Conservation (phyloP, 225 moss, liverwort and hornwort species). For the Pseudisothecium myosuroides region DNA sequence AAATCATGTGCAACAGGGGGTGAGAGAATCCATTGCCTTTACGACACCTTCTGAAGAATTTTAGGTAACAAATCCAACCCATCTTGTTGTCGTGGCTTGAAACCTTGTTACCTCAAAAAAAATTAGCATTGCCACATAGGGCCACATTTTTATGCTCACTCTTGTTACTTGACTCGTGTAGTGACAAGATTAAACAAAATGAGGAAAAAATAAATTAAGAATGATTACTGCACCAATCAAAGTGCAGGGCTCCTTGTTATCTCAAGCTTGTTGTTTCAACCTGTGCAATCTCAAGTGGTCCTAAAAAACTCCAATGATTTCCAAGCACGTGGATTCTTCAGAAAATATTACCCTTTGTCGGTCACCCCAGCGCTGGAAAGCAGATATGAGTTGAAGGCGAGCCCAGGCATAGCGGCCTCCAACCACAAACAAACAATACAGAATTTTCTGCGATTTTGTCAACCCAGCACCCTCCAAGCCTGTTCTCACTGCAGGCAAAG, state of each 20-base stretch:
- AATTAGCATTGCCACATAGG: neutral
- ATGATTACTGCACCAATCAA: neutral
- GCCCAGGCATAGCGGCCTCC: slow-evolving; percentile 96
- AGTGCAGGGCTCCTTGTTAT: neutral
- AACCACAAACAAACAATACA: slow-evolving; percentile 77
- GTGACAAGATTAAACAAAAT: neutral
- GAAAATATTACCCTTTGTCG: slow-evolving; percentile 51
- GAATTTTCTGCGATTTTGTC: slow-evolving; percentile 72
- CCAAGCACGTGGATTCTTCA: neutral
- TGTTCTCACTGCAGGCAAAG: slow-evolving; percentile 51
- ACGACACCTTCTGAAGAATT: neutral
- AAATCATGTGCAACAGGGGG: neutral
- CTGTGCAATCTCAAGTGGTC: neutral
- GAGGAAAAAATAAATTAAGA: too few relatives aligned
- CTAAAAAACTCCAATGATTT: neutral
- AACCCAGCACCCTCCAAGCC: slow-evolving; percentile 88
- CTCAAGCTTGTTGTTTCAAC: neutral
- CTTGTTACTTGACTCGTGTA: neutral
- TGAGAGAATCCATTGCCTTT: neutral
- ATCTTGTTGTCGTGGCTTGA: neutral
- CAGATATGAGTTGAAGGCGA: slow-evolving; percentile 90
- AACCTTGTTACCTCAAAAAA: neutral
- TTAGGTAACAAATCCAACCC: neutral
- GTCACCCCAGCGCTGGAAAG: slow-evolving; percentile 96
- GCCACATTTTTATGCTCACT: neutral